These are phyloP conservation scores for Tulasnella sp. DNA, from an alignment of 768 basidiomycete species.

Conservation along the genomic window DNA sequence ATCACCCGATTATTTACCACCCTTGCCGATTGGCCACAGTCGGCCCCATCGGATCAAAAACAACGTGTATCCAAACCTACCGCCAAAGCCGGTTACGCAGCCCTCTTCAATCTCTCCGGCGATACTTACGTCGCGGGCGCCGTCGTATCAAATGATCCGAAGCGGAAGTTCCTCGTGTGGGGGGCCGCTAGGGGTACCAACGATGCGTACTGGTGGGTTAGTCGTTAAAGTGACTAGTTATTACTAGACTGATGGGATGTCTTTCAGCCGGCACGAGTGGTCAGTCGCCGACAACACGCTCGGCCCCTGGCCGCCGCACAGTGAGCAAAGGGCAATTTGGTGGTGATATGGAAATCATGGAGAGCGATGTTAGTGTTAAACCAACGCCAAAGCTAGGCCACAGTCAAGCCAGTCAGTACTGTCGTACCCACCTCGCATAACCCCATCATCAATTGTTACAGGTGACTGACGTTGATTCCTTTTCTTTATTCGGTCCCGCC, in stretches of 20 bases:
- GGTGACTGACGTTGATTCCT: conserved; percentile 11
- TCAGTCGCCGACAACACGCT: not conserved
- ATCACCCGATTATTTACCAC: not conserved
- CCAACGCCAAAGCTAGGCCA: not conserved
- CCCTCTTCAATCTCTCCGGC: too few relatives aligned
- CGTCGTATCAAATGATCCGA: too few relatives aligned
- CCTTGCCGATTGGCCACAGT: not conserved
- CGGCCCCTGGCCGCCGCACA: not conserved
- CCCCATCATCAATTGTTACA: not conserved
- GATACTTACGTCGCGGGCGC: too few relatives aligned
- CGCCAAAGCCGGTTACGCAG: not conserved
- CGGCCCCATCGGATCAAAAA: not conserved
- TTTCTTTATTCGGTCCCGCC: too few relatives aligned
- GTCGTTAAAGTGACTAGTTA: not conserved
- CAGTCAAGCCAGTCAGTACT: conserved; percentile 10
- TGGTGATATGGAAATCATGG: not conserved
- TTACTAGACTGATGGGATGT: not conserved
- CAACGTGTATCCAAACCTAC: not conserved
- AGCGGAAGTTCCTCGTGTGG: not conserved
- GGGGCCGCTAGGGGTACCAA: not conserved
- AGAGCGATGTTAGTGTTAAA: conserved; percentile 9
- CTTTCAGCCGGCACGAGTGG: not conserved
- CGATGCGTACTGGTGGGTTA: not conserved
- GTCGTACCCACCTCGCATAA: not conserved
- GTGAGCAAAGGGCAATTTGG: not conserved